A percentile compares a stretch with the other conserved stretches of the same genome.
phyloP scores from a whole-genome alignment of 2,329 filamentous ascomycete genomes.

The Botrytis sinoallii region DNA sequence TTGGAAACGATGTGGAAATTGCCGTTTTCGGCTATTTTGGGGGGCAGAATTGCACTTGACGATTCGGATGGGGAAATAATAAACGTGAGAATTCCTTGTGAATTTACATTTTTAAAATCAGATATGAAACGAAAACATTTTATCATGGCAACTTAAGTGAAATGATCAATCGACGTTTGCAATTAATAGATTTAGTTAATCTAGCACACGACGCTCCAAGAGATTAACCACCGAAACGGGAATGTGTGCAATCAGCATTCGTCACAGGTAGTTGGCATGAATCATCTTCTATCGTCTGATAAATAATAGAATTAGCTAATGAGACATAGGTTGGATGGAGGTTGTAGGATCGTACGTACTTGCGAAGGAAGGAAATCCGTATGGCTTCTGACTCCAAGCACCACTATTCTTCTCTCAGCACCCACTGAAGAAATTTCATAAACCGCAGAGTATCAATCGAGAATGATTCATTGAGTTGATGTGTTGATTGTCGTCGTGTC shows the following conservation, averaged over 20 bases:
- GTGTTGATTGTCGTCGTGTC: background rate
- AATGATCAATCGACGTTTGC: background rate
- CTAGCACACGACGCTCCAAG: background rate
- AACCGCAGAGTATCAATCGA: background rate
- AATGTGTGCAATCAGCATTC: background rate
- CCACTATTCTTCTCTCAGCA: background rate
- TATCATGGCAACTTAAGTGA: background rate
- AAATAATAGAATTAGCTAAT: background rate
- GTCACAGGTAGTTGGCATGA: background rate
- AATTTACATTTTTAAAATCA: background rate
- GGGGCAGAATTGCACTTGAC: background rate
- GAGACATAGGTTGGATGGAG: too few species aligned
- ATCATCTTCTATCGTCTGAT: background rate
- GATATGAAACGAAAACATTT: background rate
- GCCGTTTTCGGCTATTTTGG: slow-evolving; percentile 4
- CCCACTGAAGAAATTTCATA: too few species aligned
- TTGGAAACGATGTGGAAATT: background rate
- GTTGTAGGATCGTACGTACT: too few species aligned
- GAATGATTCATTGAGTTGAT: background rate
- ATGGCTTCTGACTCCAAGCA: background rate
- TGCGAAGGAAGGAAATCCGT: background rate
- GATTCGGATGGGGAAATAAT: background rate
- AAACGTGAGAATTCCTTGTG: background rate
- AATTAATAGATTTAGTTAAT: background rate
- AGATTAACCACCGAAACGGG: background rate